Base-by-base conservation (phyloP, 208 protist genomes). In the Naegleria fowleri region DNA sequence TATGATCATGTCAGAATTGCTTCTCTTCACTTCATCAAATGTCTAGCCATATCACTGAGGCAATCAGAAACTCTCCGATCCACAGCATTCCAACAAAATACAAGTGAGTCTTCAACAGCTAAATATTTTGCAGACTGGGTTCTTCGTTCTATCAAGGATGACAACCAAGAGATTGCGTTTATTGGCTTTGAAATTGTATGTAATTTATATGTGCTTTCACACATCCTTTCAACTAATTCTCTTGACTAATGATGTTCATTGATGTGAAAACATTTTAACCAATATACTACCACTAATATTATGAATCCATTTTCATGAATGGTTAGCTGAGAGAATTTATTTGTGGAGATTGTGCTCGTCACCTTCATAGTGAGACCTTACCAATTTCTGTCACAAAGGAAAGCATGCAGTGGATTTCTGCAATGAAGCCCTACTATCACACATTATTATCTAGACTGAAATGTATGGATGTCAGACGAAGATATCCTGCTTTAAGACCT, bases 141-240 rank as follows among this genome's bases (percentile, higher is more conserved):
- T 39, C 6, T 89, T 25, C 55, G 59, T 40, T 67, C n/a, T 38
- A 89, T 89, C 7, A 38, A 59, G 5, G 48, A 67, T 89, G 11
- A 39, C 22, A 67, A 89, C 67, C 86, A 89, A 89, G 86, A 89
- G 40, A 40, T 89, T 67, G 43, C 86, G 2, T 89, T 33, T 41
- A 13, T 29, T 41, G 86, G 19, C 1, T 89, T 89, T 89, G 51
- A 55, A 89, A n/a, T 89, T 29, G 39, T 88, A 88, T 0, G 84
- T 84, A 19, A 38, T 38, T 40, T 84, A 41, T 84, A 15, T 43
- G 15, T 19, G 39, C 16, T n/a, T n/a, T n/a, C n/a, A n/a, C n/a
- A n/a, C 36, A 83, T 38, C 7, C 5, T 38, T 25, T n/a, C 5
- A 83, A n/a, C n/a, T n/a, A n/a, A n/a, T n/a, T n/a, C n/a, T n/a